Evolutionary conservation across 2,329 filamentous ascomycete genomes (phyloP).

Genomic region (Verticillium nonalfalfae): DNA sequence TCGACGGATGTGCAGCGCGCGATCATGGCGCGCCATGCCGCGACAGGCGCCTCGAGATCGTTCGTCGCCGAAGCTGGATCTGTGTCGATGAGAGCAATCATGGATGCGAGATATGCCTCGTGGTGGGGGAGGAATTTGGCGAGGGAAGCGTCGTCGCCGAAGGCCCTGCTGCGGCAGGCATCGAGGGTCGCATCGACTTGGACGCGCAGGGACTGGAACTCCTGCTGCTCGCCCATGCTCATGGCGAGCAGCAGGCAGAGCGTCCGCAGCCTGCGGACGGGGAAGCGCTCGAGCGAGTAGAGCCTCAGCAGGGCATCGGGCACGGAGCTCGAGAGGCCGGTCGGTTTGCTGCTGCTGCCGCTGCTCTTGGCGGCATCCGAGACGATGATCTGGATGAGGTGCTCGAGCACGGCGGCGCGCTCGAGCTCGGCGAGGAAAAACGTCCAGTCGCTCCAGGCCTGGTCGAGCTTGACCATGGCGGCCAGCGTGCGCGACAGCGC

Average conservation of each 20-base stretch:
- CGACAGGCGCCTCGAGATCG: constrained; percentile 28
- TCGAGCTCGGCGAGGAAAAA: constrained; percentile 43
- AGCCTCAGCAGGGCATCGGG: constrained; percentile 41
- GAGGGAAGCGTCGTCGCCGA: constrained; percentile 39
- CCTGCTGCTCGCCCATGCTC: constrained; percentile 36
- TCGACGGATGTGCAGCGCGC: constrained; percentile 28
- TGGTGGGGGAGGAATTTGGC: constrained; percentile 41
- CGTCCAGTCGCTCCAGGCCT: constrained; percentile 50
- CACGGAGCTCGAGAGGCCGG: constrained; percentile 32
- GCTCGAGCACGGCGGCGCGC: constrained; percentile 53
- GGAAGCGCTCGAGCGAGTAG: constrained; percentile 42
- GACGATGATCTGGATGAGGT: constrained; percentile 47
- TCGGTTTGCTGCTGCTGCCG: constrained; percentile 10
- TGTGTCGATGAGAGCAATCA: constrained; percentile 33
- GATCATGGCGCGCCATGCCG: constrained; percentile 37
- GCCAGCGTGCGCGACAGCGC: constrained; percentile 53
- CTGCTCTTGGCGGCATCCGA: constrained; percentile 23
- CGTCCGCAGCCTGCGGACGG: constrained; percentile 45
- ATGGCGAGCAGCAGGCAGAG: constrained; percentile 41
- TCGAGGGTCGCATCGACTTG: constrained; percentile 31
- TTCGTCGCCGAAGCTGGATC: constrained; percentile 22
- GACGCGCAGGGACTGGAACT: constrained; percentile 28
- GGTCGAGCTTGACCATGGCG: constrained; percentile 53
- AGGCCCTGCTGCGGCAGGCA: constrained; percentile 25
- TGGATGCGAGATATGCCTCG: constrained; percentile 34